These are phyloP conservation scores for Aphanomyces astaci DNA, from an alignment of 352 stramenopile genomes.

Conservation along the genomic window DNA sequence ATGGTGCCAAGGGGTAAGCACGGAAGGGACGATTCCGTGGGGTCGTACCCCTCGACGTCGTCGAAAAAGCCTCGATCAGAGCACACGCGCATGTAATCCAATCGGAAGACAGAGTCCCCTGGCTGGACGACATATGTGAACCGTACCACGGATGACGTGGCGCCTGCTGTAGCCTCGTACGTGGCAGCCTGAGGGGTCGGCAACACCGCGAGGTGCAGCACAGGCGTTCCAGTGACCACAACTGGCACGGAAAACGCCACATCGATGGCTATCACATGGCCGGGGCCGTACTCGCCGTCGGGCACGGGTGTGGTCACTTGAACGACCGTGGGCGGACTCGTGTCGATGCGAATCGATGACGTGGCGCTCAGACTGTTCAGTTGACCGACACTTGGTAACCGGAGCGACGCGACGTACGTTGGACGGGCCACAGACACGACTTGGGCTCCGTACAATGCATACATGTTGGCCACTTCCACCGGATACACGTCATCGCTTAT, in stretches of 20 bases:
- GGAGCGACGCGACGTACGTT: conserved; percentile 27
- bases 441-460: conserved; percentile 24
- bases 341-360: conserved; percentile 60
- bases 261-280: conserved; percentile 36
- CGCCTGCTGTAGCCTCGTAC: conserved; percentile 21
- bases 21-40: conserved; percentile 29
- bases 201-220: conserved; percentile 31
- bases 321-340: conserved; percentile 40
- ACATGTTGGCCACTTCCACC: conserved; percentile 16
- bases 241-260: conserved; percentile 51
- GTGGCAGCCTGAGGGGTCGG: conserved; percentile 22
- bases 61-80: conserved; percentile 26
- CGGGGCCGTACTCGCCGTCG: conserved; percentile 51
- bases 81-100: conserved; percentile 47
- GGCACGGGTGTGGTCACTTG: conserved; percentile 37
- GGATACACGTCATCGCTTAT: conserved; percentile 26
- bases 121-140: conserved; percentile 50
- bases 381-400: conserved; percentile 33
- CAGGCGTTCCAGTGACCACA: conserved; percentile 36
- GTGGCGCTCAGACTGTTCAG: conserved; percentile 54
- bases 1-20: conserved; percentile 28
- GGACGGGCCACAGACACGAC: conserved; percentile 6
- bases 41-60: conserved; percentile 19
- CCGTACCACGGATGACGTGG: conserved; percentile 32
- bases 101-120: conserved; percentile 45